Conservation (phyloP, 169 alveolate genomes). For the Plasmodium gaboni region DNA sequence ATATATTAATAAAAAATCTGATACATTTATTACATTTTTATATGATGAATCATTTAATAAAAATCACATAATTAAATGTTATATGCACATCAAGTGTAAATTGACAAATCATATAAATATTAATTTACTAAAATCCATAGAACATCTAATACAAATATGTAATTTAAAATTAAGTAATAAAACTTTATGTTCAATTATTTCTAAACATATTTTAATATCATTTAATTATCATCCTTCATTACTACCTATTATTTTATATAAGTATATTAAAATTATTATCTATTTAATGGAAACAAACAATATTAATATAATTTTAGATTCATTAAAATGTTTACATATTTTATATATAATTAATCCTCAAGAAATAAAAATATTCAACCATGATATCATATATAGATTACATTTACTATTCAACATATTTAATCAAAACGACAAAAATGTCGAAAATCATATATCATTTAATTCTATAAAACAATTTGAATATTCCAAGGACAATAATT, state of each 20-base stretch:
- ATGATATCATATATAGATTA: constrained; percentile 62
- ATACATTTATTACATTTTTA: constrained; percentile 27
- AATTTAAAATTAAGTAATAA: constrained; percentile 30
- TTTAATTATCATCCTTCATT: constrained; percentile 50
- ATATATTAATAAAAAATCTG: constrained; percentile 34
- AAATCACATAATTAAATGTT: constrained; percentile 21
- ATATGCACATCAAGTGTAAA: constrained; percentile 47
- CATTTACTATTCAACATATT: constrained; percentile 52
- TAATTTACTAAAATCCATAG: constrained; percentile 28
- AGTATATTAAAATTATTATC: constrained; percentile 34
- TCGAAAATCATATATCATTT: background rate
- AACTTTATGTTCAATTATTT: constrained; percentile 30
- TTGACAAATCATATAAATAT: constrained; percentile 28
- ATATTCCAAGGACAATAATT: background rate
- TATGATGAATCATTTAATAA: constrained; percentile 31
- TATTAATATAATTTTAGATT: constrained; percentile 31
- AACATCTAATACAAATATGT: constrained; percentile 22
- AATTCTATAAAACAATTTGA: background rate
- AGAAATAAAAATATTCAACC: constrained; percentile 28
- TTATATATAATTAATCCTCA: constrained; percentile 40
- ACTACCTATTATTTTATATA: constrained; percentile 38
- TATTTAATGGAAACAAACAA: constrained; percentile 40
- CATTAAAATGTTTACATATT: constrained; percentile 40
- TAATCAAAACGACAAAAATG: constrained; percentile 15
- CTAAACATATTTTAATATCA: constrained; percentile 29